A percentile compares a stretch with the other conserved stretches of the same genome.
phyloP scores from a whole-genome alignment of 345 rosid genomes.

The Stellera chamaejasme region DNA sequence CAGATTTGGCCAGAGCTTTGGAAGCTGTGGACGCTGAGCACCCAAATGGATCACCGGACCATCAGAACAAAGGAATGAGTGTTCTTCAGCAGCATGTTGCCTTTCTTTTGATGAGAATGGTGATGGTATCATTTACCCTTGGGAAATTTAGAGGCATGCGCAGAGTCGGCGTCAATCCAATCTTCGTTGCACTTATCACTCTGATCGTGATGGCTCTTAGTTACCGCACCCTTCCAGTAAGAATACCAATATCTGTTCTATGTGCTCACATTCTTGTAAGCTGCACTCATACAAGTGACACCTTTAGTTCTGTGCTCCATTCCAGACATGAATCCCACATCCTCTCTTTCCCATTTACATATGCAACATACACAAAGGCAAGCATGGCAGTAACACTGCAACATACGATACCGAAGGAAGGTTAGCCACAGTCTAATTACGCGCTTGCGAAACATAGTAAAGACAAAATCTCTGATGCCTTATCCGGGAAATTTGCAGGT shows the following conservation, averaged over 20 bases:
- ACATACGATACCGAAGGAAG: slow-evolving; percentile 87
- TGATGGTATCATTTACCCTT: slow-evolving; percentile 78
- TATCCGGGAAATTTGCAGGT: slow-evolving; percentile 27
- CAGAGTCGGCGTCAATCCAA: slow-evolving; percentile 50
- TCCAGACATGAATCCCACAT: slow-evolving; percentile 67
- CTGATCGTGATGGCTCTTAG: slow-evolving; percentile 36
- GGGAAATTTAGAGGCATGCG: slow-evolving; percentile 79
- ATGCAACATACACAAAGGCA: slow-evolving; percentile 59
- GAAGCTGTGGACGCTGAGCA: slow-evolving; percentile 57
- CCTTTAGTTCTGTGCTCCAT: neutral
- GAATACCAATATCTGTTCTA: neutral
- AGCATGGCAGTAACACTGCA: slow-evolving; percentile 70
- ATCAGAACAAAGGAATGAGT: slow-evolving; percentile 38
- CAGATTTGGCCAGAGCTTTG: slow-evolving; percentile 76
- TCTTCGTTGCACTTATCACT: slow-evolving; percentile 32
- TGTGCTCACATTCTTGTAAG: neutral
- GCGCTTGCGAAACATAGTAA: neutral
- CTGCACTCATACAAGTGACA: too few relatives aligned
- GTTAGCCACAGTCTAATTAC: slow-evolving; percentile 10
- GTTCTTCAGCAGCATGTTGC: slow-evolving; percentile 86
- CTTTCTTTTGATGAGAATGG: slow-evolving; percentile 65
- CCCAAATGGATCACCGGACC: slow-evolving; percentile 64
- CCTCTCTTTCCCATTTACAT: slow-evolving; percentile 59
- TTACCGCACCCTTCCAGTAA: slow-evolving; percentile 62
- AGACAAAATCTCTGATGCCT: neutral